phyloP scores from a whole-genome alignment of 2,329 filamentous ascomycete genomes.

The Aureobasidium subglaciale region DNA sequence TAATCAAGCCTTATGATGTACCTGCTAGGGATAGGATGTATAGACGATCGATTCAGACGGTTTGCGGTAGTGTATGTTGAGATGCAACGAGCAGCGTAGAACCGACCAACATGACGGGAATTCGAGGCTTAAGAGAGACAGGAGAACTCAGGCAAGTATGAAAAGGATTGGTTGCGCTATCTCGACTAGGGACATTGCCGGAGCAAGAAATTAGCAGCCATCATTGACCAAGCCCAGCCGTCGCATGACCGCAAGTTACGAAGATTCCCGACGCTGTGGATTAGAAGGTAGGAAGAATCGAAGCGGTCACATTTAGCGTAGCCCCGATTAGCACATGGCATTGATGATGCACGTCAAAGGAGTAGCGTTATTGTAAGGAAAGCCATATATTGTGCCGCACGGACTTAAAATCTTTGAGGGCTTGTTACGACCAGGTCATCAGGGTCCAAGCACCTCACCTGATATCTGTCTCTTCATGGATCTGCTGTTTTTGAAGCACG shows the following conservation, averaged over 20 bases:
- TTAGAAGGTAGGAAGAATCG: background rate
- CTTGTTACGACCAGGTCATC: background rate
- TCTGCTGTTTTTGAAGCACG: slow-evolving; percentile 3
- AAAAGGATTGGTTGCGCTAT: slow-evolving; percentile 6
- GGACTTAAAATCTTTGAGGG: background rate
- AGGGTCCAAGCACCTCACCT: slow-evolving; percentile 12
- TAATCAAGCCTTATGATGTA: background rate
- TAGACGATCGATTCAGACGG: background rate
- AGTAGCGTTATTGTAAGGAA: background rate
- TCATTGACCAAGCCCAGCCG: background rate
- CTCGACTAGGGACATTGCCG: background rate
- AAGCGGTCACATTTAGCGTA: background rate
- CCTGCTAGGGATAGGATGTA: background rate
- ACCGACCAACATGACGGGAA: background rate
- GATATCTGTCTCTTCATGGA: background rate
- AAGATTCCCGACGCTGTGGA: background rate
- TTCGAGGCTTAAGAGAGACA: background rate
- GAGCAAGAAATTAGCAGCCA: background rate
- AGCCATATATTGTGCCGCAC: background rate
- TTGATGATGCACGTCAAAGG: slow-evolving; percentile 3
- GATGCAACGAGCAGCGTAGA: slow-evolving; percentile 3
- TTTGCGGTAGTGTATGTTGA: background rate
- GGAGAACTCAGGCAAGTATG: background rate
- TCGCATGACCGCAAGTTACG: slow-evolving; percentile 7
- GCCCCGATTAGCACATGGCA: slow-evolving; percentile 2